Evolutionary conservation across 2,329 filamentous ascomycete genomes (phyloP).

Genomic region (Penicillium expansum): DNA sequence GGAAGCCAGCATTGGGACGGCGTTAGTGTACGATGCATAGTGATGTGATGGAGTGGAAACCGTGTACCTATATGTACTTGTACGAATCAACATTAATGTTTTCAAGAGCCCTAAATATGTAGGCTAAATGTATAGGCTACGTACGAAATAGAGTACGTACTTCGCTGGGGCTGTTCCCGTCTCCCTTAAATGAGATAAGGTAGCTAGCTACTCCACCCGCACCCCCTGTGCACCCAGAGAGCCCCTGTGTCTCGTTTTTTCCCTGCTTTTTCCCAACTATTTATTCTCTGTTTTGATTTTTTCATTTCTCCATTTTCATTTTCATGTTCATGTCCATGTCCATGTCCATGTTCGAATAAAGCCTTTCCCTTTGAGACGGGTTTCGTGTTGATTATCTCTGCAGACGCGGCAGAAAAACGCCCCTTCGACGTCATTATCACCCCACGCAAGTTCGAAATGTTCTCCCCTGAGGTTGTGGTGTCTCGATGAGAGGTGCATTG

Average conservation of each 20-base stretch:
- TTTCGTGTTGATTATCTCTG: background rate
- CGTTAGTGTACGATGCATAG: slow-evolving; percentile 25
- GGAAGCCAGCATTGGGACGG: slow-evolving; percentile 33
- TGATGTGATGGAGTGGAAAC: slow-evolving; percentile 2
- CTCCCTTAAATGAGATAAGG: background rate
- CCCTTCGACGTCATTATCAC: slow-evolving; percentile 5
- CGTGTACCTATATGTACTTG: slow-evolving; percentile 3
- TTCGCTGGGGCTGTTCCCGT: background rate
- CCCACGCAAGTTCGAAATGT: background rate
- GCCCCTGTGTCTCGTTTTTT: background rate
- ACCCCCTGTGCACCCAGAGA: background rate
- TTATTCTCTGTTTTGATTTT: no score
- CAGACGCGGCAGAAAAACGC: background rate
- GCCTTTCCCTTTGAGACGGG: background rate
- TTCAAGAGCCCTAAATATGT: background rate
- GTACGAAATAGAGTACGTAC: background rate
- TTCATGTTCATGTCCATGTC: no score
- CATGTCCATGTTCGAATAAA: no score
- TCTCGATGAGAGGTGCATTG: slow-evolving; percentile 3
- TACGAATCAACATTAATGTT: background rate
- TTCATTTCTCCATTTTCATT: no score
- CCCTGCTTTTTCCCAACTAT: no score
- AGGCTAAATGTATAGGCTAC: background rate
- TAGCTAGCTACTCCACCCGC: background rate
- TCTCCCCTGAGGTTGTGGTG: background rate